Evolutionary conservation across 2,329 filamentous ascomycete species (phyloP).

Genomic region (Endocalyx cinctus): DNA sequence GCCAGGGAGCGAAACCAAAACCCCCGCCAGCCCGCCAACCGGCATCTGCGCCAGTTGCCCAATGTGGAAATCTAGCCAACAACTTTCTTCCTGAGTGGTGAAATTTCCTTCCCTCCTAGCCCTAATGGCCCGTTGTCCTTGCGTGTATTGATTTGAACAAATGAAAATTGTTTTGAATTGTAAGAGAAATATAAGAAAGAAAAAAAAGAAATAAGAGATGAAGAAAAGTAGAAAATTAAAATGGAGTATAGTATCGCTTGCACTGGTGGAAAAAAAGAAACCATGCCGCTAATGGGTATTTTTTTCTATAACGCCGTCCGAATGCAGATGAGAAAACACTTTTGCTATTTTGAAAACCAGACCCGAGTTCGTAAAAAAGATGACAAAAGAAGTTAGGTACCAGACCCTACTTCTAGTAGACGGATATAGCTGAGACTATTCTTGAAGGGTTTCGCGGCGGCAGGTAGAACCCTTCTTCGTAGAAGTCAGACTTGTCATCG

Average conservation of each 20-base stretch:
- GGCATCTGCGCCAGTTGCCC: conserved; percentile 17
- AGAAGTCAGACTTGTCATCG: conserved; percentile 37
- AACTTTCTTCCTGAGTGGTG: conserved; percentile 24
- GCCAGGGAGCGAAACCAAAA: conserved; percentile 24
- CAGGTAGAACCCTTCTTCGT: conserved; percentile 51
- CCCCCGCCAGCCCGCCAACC: conserved; percentile 10
- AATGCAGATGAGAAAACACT: conserved; percentile 29
- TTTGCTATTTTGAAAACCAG: conserved; percentile 9
- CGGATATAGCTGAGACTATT: conserved; percentile 51
- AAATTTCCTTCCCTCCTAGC: conserved; percentile 11
- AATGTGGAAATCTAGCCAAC: conserved; percentile 18
- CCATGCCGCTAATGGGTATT: conserved; percentile 29
- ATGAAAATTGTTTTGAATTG: too few species aligned
- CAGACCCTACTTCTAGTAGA: conserved; percentile 39
- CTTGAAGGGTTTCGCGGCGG: conserved; percentile 46
- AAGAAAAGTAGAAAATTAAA: conserved; percentile 9
- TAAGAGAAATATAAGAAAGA: conserved; percentile 12
- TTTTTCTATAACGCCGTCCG: conserved; percentile 28
- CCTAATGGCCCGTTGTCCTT: not conserved
- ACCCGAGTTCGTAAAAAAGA: conserved; percentile 16
- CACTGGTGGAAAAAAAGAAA: conserved; percentile 25
- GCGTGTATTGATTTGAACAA: not conserved
- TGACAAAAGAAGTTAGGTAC: conserved; percentile 23
- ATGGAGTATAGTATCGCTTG: conserved; percentile 21
- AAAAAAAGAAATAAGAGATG: conserved; percentile 11